phyloP scores from a whole-genome alignment of 179 eudicot species.

The Carnegiea gigantea region DNA sequence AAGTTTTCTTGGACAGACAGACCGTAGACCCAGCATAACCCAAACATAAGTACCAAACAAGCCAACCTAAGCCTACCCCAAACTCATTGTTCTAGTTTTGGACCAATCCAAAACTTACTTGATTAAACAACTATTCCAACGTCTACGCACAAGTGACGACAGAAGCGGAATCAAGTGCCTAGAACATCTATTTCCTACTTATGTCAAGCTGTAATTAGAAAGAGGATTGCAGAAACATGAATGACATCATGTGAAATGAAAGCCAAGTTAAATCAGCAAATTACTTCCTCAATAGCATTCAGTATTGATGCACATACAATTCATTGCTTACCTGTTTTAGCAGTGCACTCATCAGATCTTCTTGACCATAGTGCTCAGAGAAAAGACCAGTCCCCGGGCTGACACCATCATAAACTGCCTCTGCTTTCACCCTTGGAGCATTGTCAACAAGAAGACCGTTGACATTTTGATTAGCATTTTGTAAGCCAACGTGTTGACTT shows the following conservation, averaged over 20 bases:
- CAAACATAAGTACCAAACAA: not conserved
- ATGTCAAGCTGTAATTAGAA: not conserved
- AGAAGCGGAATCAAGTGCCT: no score
- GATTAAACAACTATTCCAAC: not conserved
- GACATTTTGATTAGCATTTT: conserved; percentile 32
- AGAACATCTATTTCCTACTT: conserved; percentile 5
- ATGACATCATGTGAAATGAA: conserved; percentile 6
- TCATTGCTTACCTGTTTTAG: conserved; percentile 63
- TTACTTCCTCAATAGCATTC: conserved; percentile 16
- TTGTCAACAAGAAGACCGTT: conserved; percentile 34
- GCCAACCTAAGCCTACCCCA: not conserved
- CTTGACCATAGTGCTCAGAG: conserved; percentile 56
- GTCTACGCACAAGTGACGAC: not conserved
- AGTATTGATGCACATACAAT: conserved; percentile 13
- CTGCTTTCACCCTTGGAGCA: conserved; percentile 53
- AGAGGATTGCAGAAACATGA: not conserved
- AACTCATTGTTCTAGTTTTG: not conserved
- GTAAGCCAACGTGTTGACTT: conserved; percentile 34
- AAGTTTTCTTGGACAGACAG: not conserved
- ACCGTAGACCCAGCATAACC: not conserved
- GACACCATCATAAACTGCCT: conserved; percentile 43
- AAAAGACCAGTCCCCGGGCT: conserved; percentile 45
- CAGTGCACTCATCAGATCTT: conserved; percentile 73
- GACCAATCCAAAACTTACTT: not conserved
- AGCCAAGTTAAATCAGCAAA: conserved; percentile 1